phyloP scores from a whole-genome alignment of 805 yeast species.

The Hanseniaspora clermontiae region DNA sequence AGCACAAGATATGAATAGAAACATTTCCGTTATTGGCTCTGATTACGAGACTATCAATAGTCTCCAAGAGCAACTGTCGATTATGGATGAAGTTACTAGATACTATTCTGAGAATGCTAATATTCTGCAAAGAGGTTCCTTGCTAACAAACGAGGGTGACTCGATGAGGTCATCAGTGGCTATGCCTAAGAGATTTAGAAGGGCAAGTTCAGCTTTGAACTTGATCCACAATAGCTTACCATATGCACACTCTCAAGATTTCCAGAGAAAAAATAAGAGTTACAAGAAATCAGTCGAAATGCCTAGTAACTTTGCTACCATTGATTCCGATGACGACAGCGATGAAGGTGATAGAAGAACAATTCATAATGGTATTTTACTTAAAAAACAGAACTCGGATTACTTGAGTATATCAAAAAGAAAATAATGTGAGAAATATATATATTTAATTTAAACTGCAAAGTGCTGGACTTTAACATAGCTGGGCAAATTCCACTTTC shows the following conservation, averaged over 20 bases:
- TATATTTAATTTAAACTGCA: constrained; percentile 23
- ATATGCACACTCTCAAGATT: constrained; percentile 73
- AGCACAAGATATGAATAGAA: background rate
- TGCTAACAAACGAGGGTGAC: background rate
- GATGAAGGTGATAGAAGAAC: constrained; percentile 8
- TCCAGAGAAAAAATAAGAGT: constrained; percentile 41
- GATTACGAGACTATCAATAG: background rate
- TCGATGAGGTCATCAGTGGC: background rate
- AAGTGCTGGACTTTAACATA: constrained; percentile 89
- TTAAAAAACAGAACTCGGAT: background rate
- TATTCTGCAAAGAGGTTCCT: background rate
- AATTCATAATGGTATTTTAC: constrained; percentile 1
- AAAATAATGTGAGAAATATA: background rate
- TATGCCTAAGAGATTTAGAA: constrained; percentile 13
- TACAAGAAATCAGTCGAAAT: constrained; percentile 17
- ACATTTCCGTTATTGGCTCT: background rate
- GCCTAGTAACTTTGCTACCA: background rate
- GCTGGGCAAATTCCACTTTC: constrained; percentile 80
- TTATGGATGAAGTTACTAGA: constrained; percentile 9
- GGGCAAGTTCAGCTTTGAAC: constrained; percentile 27
- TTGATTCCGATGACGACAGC: background rate
- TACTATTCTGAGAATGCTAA: constrained; percentile 8
- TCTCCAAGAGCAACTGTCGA: constrained; percentile 8
- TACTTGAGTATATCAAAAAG: background rate
- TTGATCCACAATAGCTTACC: constrained; percentile 45